Evolutionary conservation across 202 grass and related monocot species (phyloP).

Genomic region (Digitaria exilis): DNA sequence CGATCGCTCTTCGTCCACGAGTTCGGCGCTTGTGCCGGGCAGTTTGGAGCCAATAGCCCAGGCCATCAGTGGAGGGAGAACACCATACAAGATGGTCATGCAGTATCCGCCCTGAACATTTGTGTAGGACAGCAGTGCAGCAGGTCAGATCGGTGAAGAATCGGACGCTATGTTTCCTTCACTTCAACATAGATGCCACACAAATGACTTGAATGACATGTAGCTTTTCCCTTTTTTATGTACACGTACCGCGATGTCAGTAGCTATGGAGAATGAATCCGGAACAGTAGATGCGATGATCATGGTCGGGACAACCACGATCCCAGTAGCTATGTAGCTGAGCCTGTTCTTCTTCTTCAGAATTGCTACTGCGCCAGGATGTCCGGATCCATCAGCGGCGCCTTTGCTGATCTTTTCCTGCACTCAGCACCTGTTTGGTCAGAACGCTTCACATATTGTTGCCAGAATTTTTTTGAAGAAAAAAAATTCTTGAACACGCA

Average conservation of each 20-base stretch:
- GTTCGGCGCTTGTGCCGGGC: not conserved
- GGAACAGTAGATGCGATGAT: constrained; percentile 55
- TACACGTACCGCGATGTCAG: constrained; percentile 67
- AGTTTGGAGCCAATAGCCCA: constrained; percentile 56
- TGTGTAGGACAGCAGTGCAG: not conserved
- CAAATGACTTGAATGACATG: too few relatives aligned
- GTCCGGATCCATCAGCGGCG: not conserved
- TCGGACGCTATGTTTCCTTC: too few relatives aligned
- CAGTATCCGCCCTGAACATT: constrained; percentile 75
- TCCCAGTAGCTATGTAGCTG: constrained; percentile 43
- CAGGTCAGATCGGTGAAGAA: not conserved
- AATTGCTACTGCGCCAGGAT: not conserved
- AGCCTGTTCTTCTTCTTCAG: constrained; percentile 45
- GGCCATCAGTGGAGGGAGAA: constrained; percentile 82
- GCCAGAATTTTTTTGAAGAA: too few relatives aligned
- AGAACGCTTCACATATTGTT: not conserved
- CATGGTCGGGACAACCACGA: constrained; percentile 61
- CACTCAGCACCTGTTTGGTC: not conserved
- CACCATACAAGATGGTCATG: constrained; percentile 88
- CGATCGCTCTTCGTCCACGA: constrained; percentile 7
- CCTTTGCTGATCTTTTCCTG: constrained; percentile 30
- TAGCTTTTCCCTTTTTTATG: not conserved
- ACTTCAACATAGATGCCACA: not conserved
- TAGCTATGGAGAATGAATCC: constrained; percentile 70
- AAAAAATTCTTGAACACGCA: too few relatives aligned